Evolutionary conservation across 345 rosid genomes (phyloP), one percentile per base, ranked within the genome.

Genomic region (Sonneratia alba): DNA sequence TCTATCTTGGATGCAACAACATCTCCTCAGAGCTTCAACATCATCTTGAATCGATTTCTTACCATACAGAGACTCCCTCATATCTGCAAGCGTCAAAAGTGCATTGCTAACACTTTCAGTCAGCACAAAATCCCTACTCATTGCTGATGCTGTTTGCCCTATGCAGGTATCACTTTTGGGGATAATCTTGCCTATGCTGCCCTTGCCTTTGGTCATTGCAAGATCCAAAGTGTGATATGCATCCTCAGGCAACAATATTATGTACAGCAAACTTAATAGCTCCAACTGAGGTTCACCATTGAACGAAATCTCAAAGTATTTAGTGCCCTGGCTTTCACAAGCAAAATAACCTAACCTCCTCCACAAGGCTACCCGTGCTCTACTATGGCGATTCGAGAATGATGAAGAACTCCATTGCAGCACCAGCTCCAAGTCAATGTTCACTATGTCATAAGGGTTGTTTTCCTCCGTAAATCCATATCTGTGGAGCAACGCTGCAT

Each of bases 401-500:
- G 81, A 59, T 36, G 89, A 83, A 55, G 81, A 70, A 78, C 91
- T 79, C 97, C 97, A 89, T 74, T 82, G 70, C 15, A 83, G 79
- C 56, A 91, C 92, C 79, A 93, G 78, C 57, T 87, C 98, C 75
- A 93, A 63, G 73, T 93, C 98, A 32, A 93, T 93, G 74, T 91
- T 93, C 68, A 93, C 87, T 36, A 93, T 91, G 76, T 87, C 89
- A 69, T 76, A 93, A 7, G 82, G 85, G 71, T 93, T 93, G 71
- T 85, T 77, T 7, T 75, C 81, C 82, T 93, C 98, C 16, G 98
- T 85, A 77, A 93, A 93, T 43, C 98, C 98, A 45, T 93, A 93
- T 70, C 97, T 89, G 72, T 93, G 96, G 62, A 93, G 91, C 85
- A 93, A 81, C 62, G 93, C 96, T 72, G 98, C 98, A 75, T 91